Evolutionary conservation across 768 basidiomycete genomes (phyloP).

Genomic region (Lactifluus pinguis): DNA sequence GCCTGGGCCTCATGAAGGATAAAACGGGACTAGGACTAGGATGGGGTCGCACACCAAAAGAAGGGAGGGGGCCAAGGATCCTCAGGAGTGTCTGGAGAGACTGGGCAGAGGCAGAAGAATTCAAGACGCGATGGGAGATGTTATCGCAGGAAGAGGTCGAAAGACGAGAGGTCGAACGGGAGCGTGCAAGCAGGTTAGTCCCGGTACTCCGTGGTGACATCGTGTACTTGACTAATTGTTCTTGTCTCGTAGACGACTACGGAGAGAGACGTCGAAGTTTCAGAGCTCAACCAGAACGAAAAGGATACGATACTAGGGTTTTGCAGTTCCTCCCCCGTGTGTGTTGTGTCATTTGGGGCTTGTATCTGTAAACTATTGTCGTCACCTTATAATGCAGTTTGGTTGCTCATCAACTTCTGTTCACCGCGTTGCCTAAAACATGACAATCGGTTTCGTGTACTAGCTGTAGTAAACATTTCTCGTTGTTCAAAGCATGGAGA

Average conservation of each 20-base stretch:
- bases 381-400: neutral
- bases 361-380: neutral
- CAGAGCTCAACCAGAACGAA: constrained; percentile 32
- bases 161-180: constrained; percentile 78
- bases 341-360: neutral
- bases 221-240: neutral
- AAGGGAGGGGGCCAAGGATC: constrained; percentile 71
- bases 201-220: neutral
- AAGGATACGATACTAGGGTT: constrained; percentile 18
- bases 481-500: too few species aligned
- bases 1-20: constrained; percentile 57
- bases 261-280: constrained; percentile 60
- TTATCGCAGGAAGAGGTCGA: constrained; percentile 88
- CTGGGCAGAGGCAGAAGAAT: constrained; percentile 89
- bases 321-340: neutral
- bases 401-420: neutral
- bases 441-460: neutral
- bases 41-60: constrained; percentile 69
- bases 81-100: constrained; percentile 90
- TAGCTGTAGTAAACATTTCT: neutral
- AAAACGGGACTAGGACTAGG: constrained; percentile 74
- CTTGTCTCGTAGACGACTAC: constrained; percentile 38
- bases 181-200: constrained; percentile 67
- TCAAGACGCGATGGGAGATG: constrained; percentile 79
- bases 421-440: neutral